Conservation (phyloP, 2,329 filamentous ascomycete species). For the Cladophialophora chaetospira region DNA sequence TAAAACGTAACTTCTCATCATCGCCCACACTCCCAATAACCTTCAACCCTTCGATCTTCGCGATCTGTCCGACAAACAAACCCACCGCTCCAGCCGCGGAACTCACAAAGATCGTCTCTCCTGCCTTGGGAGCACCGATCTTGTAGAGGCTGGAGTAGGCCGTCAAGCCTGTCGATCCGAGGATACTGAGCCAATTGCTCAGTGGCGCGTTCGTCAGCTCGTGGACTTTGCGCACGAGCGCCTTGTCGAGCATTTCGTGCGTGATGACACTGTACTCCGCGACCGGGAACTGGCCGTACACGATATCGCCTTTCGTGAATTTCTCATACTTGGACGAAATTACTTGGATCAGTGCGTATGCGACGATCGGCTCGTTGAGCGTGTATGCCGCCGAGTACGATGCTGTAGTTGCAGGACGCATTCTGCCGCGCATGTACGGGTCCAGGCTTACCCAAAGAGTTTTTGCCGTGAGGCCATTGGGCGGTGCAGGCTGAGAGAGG, state of each 20-base stretch:
- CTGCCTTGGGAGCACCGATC: conserved; percentile 67
- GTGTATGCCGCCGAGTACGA: conserved; percentile 65
- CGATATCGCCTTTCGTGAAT: conserved; percentile 56
- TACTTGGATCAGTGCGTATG: conserved; percentile 63
- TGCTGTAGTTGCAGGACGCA: conserved; percentile 62
- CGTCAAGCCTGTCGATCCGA: conserved; percentile 71
- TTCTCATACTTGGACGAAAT: conserved; percentile 60
- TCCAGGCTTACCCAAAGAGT: conserved; percentile 60
- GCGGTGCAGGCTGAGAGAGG: background rate
- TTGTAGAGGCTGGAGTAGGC: conserved; percentile 68
- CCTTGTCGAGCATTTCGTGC: conserved; percentile 65
- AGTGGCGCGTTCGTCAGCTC: conserved; percentile 58
- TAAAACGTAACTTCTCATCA: conserved; percentile 78
- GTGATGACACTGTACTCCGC: conserved; percentile 58
- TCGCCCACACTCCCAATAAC: conserved; percentile 82
- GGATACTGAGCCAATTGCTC: conserved; percentile 64
- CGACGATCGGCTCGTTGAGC: conserved; percentile 59
- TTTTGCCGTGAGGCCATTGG: background rate
- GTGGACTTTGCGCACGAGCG: conserved; percentile 42
- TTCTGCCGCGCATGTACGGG: conserved; percentile 74
- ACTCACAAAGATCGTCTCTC: conserved; percentile 72
- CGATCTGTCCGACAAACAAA: conserved; percentile 72
- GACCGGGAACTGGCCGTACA: conserved; percentile 63
- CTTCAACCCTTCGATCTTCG: conserved; percentile 69
- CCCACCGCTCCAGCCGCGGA: conserved; percentile 74